A percentile compares a stretch with the other conserved stretches of the same genome.
phyloP scores from a whole-genome alignment of 768 basidiomycete species.

The Amylocystis lapponica region DNA sequence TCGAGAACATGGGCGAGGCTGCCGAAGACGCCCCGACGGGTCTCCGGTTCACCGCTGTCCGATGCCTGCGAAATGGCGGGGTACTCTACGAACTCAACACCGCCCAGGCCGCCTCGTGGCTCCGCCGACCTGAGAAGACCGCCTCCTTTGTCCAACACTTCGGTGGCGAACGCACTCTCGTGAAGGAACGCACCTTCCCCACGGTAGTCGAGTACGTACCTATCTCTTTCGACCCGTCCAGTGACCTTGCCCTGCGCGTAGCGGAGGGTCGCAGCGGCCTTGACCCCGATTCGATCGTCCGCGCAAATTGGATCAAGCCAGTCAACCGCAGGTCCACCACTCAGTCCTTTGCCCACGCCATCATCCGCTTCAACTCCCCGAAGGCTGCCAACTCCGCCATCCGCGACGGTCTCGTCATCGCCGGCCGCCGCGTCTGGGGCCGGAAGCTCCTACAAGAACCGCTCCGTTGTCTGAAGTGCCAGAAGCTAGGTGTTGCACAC shows the following conservation, averaged over 20 bases:
- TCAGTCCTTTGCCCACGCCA: constrained; percentile 20
- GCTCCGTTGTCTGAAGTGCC: constrained; percentile 23
- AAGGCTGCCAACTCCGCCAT: constrained; percentile 21
- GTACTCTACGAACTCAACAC: constrained; percentile 13
- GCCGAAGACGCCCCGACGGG: not conserved
- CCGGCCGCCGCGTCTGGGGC: constrained; percentile 7
- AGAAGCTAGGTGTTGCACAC: constrained; percentile 9
- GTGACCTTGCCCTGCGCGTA: not conserved
- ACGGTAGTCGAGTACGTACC: constrained; percentile 11
- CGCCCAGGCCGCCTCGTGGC: constrained; percentile 13
- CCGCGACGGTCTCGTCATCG: constrained; percentile 14
- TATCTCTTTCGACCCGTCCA: constrained; percentile 7
- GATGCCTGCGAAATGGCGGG: constrained; percentile 6
- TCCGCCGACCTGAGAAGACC: constrained; percentile 2
- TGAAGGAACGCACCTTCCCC: not conserved
- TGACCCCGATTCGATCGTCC: not conserved
- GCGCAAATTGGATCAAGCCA: constrained; percentile 23
- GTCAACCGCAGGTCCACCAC: constrained; percentile 1
- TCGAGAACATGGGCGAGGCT: constrained; percentile 3
- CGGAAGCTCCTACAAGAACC: constrained; percentile 19
- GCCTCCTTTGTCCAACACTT: not conserved
- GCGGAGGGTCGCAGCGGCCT: constrained; percentile 16
- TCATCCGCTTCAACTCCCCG: constrained; percentile 15
- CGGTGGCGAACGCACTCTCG: not conserved
- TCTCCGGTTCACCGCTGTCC: not conserved